Percentiles rank a stretch among this genome's conserved stretches.
Evolutionary conservation across 148 eudicot genomes (phyloP).

Genomic region (Fagopyrum tataricum): DNA sequence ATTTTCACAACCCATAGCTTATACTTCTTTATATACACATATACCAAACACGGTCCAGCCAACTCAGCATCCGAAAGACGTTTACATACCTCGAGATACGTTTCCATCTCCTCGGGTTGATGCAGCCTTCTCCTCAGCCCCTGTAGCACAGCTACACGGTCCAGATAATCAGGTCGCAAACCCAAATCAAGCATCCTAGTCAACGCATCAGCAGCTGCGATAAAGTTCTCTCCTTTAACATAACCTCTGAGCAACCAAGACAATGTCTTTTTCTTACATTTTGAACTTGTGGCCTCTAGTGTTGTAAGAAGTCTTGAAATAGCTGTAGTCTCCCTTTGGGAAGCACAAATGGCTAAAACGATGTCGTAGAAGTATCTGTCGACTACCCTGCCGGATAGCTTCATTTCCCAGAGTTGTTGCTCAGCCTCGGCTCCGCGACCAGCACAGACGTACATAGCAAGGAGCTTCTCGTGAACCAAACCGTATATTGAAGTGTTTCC

Average conservation of each 20-base stretch:
- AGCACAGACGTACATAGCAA: slow-evolving; percentile 83
- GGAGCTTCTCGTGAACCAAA: slow-evolving; percentile 66
- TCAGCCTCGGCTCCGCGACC: slow-evolving; percentile 80
- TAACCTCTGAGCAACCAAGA: slow-evolving; percentile 84
- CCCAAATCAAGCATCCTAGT: slow-evolving; percentile 68
- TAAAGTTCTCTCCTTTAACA: slow-evolving; percentile 68
- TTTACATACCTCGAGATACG: slow-evolving; percentile 66
- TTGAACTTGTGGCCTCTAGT: slow-evolving; percentile 49
- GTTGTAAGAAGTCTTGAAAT: slow-evolving; percentile 60
- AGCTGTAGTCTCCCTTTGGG: slow-evolving; percentile 28
- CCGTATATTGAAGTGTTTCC: slow-evolving; percentile 46
- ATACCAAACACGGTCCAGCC: slow-evolving; percentile 76
- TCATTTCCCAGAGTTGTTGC: slow-evolving; percentile 76
- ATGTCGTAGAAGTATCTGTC: slow-evolving; percentile 71
- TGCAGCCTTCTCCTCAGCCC: slow-evolving; percentile 60
- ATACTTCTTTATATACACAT: slow-evolving; percentile 51
- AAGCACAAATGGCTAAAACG: slow-evolving; percentile 64
- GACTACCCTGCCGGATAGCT: slow-evolving; percentile 46
- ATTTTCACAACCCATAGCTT: slow-evolving; percentile 73
- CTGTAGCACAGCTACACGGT: slow-evolving; percentile 68
- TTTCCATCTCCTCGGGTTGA: slow-evolving; percentile 42
- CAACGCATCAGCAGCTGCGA: slow-evolving; percentile 61
- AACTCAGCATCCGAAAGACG: slow-evolving; percentile 66
- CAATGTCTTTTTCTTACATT: slow-evolving; percentile 54
- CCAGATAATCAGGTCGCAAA: slow-evolving; percentile 53